Conservation (phyloP, 148 eudicot species). For the Rhododendron henanense region DNA sequence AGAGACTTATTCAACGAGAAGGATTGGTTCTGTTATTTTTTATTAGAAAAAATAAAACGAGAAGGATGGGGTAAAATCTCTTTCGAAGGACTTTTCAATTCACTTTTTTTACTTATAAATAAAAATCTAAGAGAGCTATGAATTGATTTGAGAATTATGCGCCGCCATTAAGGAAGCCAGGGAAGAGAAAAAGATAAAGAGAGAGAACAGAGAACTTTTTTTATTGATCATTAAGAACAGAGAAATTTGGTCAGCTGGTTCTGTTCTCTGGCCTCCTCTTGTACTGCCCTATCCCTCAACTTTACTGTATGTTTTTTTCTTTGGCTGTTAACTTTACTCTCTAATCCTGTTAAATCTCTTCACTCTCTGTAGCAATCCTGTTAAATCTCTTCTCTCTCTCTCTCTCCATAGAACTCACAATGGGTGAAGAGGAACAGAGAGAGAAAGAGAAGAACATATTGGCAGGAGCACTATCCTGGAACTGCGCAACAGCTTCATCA, state of each 20-base stretch:
- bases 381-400: background rate
- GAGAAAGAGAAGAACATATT: conserved; percentile 30
- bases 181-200: background rate
- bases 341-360: background rate
- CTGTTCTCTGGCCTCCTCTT: background rate
- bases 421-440: conserved; percentile 16
- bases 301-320: background rate
- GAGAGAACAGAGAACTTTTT: background rate
- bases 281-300: background rate
- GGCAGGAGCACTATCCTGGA: conserved; percentile 37
- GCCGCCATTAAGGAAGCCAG: background rate
- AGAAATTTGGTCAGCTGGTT: background rate
- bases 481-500: conserved; percentile 34
- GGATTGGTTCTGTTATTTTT: background rate
- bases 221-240: no score
- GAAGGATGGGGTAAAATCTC: background rate
- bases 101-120: no score
- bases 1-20: background rate
- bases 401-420: background rate
- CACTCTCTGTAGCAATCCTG: background rate
- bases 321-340: background rate
- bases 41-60: background rate
- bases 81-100: no score
- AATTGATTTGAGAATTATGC: no score
- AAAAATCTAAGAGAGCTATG: no score